Percentiles rank a stretch among this genome's conserved stretches.
Evolutionary conservation across 192 early-diverging fungal species (phyloP).

Genomic region (Backusella luteola): DNA sequence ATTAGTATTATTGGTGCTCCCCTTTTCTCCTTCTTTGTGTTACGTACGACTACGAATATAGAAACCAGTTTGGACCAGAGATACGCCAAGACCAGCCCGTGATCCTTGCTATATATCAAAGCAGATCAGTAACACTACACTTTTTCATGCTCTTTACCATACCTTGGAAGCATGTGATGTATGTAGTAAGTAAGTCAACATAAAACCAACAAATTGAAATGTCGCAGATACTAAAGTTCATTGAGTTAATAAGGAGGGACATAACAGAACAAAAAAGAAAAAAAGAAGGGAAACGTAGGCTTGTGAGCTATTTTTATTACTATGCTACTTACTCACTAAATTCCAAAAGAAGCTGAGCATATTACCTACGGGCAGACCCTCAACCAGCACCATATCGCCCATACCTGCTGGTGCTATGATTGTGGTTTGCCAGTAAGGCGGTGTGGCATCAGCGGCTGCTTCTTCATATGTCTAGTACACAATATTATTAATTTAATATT

Average conservation of each 20-base stretch:
- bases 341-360: slow-evolving; percentile 77
- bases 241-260: slow-evolving; percentile 3
- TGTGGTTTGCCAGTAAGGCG: slow-evolving; percentile 79
- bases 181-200: slow-evolving; percentile 88
- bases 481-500: background rate
- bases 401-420: slow-evolving; percentile 66
- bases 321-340: slow-evolving; percentile 56
- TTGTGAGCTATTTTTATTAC: background rate
- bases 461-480: slow-evolving; percentile 65
- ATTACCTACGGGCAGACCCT: slow-evolving; percentile 88
- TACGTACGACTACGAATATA: slow-evolving; percentile 60
- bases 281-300: too few relatives aligned
- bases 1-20: background rate
- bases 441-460: slow-evolving; percentile 70
- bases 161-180: slow-evolving; percentile 85
- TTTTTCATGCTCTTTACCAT: background rate
- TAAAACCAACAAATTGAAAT: slow-evolving; percentile 84
- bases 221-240: slow-evolving; percentile 60
- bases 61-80: slow-evolving; percentile 76
- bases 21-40: background rate
- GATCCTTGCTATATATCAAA: slow-evolving; percentile 56
- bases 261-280: too few relatives aligned
- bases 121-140: background rate
- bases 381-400: slow-evolving; percentile 86
- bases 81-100: slow-evolving; percentile 77